Evolutionary conservation across 495 filamentous ascomycete genomes (phyloP).

Genomic region (Gamarada debralockiae): DNA sequence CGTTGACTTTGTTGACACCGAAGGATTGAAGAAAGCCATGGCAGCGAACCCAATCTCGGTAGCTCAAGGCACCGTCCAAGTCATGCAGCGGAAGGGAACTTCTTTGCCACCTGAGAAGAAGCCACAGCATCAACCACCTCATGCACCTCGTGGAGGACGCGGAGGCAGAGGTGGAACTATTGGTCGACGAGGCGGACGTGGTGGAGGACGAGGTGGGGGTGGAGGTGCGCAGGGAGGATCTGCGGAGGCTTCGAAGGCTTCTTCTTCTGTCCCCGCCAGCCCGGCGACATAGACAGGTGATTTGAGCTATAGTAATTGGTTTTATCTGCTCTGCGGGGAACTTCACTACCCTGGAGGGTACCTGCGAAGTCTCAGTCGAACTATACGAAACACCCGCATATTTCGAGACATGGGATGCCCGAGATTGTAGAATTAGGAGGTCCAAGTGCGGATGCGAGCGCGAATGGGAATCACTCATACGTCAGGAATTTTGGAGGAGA

Average conservation of each 20-base stretch:
- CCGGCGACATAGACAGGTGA: constrained; percentile 10
- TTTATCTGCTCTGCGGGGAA: no score
- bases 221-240: constrained; percentile 25
- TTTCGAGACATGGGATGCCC: no score
- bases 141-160: constrained; percentile 34
- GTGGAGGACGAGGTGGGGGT: constrained; percentile 37
- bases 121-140: constrained; percentile 9
- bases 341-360: no score
- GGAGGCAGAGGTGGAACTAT: constrained; percentile 34
- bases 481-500: no score
- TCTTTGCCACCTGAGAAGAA: constrained; percentile 23
- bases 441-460: no score
- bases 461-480: no score
- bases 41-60: constrained; percentile 74
- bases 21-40: constrained; percentile 71
- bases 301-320: no score
- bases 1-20: constrained; percentile 72
- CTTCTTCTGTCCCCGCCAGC: constrained; percentile 14
- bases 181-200: constrained; percentile 34
- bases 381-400: no score
- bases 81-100: constrained; percentile 73
- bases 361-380: no score
- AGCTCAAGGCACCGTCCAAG: constrained; percentile 80
- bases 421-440: no score
- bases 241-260: constrained; percentile 6